phyloP scores from a whole-genome alignment of 1,284 basidiomycete genomes.

The Leccinum pallidistipes region DNA sequence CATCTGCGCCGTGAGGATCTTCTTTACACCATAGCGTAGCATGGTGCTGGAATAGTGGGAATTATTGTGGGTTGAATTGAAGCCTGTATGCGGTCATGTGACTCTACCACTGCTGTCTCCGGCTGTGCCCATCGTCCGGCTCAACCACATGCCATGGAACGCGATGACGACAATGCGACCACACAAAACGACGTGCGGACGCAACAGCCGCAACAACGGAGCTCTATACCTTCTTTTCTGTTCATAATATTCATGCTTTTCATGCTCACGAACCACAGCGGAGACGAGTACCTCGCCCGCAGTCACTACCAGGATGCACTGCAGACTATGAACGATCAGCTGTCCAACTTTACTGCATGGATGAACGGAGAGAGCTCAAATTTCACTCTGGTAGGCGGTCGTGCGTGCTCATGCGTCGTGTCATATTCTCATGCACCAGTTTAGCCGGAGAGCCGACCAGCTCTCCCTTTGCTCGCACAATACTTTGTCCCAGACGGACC shows the following conservation, averaged over 20 bases:
- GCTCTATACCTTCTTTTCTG: constrained; percentile 63
- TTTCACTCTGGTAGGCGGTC: constrained; percentile 62
- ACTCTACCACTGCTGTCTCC: neutral
- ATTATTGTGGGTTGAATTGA: neutral
- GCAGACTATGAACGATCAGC: constrained; percentile 52
- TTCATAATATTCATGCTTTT: constrained; percentile 73
- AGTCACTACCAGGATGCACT: constrained; percentile 67
- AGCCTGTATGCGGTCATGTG: neutral
- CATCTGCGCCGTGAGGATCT: too few species aligned
- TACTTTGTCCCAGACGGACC: constrained; percentile 49
- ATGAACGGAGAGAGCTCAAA: constrained; percentile 65
- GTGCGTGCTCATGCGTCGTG: neutral
- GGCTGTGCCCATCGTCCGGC: neutral
- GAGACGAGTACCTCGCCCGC: constrained; percentile 60
- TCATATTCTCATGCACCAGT: constrained; percentile 5
- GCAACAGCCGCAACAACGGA: constrained; percentile 27
- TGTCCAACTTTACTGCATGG: constrained; percentile 74
- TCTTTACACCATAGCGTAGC: too few species aligned
- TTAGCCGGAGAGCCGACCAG: constrained; percentile 52
- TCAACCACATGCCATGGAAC: constrained; percentile 26
- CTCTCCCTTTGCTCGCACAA: constrained; percentile 49
- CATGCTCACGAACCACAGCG: constrained; percentile 69
- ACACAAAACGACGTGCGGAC: constrained; percentile 12
- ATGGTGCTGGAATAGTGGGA: neutral
- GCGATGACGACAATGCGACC: constrained; percentile 26